Conservation (phyloP, 2,329 filamentous ascomycete genomes). For the Penicillium polonicum region DNA sequence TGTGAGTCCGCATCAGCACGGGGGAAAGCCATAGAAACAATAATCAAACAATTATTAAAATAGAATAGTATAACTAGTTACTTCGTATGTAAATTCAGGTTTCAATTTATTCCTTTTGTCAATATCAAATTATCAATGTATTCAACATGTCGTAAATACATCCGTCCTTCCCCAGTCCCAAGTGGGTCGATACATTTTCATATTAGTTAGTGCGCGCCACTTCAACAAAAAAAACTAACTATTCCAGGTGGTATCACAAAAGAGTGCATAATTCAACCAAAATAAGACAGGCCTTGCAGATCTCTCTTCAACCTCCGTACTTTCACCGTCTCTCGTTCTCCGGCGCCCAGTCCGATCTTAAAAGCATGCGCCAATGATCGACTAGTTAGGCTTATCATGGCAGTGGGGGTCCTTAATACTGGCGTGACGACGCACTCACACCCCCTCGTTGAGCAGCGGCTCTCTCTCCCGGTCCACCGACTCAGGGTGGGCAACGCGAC, state of each 20-base stretch:
- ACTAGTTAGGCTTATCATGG: background rate
- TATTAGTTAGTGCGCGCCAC: background rate
- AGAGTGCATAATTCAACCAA: background rate
- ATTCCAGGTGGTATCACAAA: background rate
- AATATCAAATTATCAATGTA: background rate
- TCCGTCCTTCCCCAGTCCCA: background rate
- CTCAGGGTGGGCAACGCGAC: conserved; percentile 34
- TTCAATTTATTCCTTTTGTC: background rate
- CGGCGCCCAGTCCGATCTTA: background rate
- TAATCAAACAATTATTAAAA: background rate
- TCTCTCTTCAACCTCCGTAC: background rate
- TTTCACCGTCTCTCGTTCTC: background rate
- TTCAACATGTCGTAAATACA: background rate
- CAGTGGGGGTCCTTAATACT: background rate
- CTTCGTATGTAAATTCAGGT: no score
- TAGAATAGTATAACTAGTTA: background rate
- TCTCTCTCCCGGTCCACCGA: conserved; percentile 54
- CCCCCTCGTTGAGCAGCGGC: conserved; percentile 50
- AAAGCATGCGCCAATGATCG: background rate
- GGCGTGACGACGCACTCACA: conserved; percentile 4
- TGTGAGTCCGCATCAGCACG: conserved; percentile 6
- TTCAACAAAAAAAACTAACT: background rate
- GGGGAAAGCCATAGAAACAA: background rate
- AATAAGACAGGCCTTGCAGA: background rate
- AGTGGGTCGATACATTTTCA: conserved; percentile 4